A percentile compares a stretch with the other conserved stretches of the same genome.
Conservation (phyloP, 352 stramenopile species). For the Globisporangium lucens region DNA sequence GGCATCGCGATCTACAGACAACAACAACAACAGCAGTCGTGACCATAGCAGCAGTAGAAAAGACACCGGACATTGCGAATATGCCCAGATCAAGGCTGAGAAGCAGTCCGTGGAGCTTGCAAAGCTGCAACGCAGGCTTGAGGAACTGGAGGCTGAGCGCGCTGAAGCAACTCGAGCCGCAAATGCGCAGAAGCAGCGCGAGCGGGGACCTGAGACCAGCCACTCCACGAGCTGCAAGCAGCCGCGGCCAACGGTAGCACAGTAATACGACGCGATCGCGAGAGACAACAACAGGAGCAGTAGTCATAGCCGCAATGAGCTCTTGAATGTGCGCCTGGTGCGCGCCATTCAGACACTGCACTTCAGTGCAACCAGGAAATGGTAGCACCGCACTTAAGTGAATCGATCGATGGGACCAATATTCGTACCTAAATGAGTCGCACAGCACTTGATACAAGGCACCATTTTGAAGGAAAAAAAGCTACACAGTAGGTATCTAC, state of each 20-base stretch:
- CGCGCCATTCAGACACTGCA: conserved; percentile 32
- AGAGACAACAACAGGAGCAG: neutral
- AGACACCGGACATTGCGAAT: neutral
- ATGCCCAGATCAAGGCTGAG: conserved; percentile 2
- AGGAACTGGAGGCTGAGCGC: conserved; percentile 7
- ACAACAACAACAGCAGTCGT: conserved; percentile 2
- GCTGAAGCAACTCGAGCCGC: neutral
- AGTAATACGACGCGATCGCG: neutral
- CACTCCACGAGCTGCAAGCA: neutral
- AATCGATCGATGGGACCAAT: neutral
- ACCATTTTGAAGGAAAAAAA: neutral
- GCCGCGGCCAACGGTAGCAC: neutral
- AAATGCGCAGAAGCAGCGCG: neutral
- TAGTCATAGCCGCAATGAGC: neutral
- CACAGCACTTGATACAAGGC: conserved; percentile 9
- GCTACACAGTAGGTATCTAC: neutral
- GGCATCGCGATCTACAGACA: neutral
- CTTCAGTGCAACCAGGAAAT: conserved; percentile 13
- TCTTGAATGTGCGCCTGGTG: conserved; percentile 33
- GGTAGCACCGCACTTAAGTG: conserved; percentile 2
- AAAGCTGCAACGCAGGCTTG: conserved; percentile 14
- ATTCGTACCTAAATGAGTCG: conserved; percentile 2
- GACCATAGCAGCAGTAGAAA: neutral
- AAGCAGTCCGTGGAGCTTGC: conserved; percentile 4
- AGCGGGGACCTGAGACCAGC: neutral